These are phyloP conservation scores for Pyracantha coccinea DNA, from an alignment of 331 rosid species.

Conservation along the genomic window DNA sequence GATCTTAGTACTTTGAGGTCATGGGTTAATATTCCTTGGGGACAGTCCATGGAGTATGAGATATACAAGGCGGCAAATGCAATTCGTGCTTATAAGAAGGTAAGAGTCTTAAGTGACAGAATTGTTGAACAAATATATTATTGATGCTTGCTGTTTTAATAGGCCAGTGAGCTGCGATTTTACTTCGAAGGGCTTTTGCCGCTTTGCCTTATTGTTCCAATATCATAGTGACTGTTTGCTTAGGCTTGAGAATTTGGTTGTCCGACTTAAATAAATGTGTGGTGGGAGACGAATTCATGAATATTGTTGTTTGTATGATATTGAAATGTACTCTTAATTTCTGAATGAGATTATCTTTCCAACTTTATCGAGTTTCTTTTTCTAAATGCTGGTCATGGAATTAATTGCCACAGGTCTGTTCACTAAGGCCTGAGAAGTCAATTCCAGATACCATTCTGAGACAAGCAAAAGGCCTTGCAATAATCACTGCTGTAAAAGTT, in stretches of 20 bases:
- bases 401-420: constrained; percentile 44
- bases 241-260: too few relatives aligned
- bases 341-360: neutral
- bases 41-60: constrained; percentile 90
- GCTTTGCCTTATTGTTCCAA: too few relatives aligned
- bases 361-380: neutral
- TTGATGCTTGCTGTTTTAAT: neutral
- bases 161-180: neutral
- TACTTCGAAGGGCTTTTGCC: neutral
- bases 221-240: too few relatives aligned
- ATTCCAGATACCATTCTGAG: constrained; percentile 89
- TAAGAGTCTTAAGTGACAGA: constrained; percentile 9
- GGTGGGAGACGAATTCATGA: too few relatives aligned
- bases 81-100: constrained; percentile 62
- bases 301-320: neutral
- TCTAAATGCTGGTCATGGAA: constrained; percentile 2
- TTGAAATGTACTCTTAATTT: neutral
- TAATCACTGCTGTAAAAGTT: constrained; percentile 76
- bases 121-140: neutral
- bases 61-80: constrained; percentile 83
- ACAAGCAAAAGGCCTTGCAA: constrained; percentile 95
- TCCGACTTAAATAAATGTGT: neutral
- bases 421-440: constrained; percentile 66
- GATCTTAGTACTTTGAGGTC: constrained; percentile 96
- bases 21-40: constrained; percentile 97